Evolutionary conservation across 306 rosid genomes (phyloP), one percentile per base, ranked within the genome.

Genomic region (Quercus parvula): DNA sequence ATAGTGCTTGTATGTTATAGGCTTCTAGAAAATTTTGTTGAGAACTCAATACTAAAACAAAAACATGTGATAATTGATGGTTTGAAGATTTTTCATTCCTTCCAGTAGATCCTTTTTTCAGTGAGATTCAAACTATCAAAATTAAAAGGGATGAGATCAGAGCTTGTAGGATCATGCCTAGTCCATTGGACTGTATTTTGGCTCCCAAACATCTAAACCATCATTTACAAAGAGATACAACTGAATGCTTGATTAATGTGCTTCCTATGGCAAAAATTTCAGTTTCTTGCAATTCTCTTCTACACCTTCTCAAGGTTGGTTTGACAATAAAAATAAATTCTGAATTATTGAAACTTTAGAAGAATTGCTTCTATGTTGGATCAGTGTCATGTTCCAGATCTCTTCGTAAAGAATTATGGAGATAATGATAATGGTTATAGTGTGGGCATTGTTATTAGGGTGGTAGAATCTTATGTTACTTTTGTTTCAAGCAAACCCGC

Each of bases 51-150:
- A n/a, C n/a, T n/a, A n/a, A n/a, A n/a, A n/a, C n/a, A n/a, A n/a
- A n/a, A n/a, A n/a, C n/a, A n/a, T n/a, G 35, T 6, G 79, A 88
- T 52, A 79, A 77, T 55, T 91, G 97, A 97, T 90, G 98, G 97
- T 87, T 94, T 13, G 91, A 86, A 77, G 92, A 92, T 68, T 85
- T 88, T 2, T 89, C 88, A 0, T 10, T n/a, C 51, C 86, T 94
- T 2, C 86, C 91, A 2, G 84, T 94, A 3, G 95, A 92, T 86
- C 95, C 89, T 83, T 91, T 94, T 66, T 73, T 90, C 2, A 90
- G 87, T 71, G 95, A 88, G 85, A 83, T 92, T 63, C 91, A 88
- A 76, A 83, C 87, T 2, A 72, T 91, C 10, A 91, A 85, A 86
- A 44, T 46, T 28, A 77, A 79, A 33, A 5, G 35, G 38, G 38